A percentile compares a stretch with the other conserved stretches of the same genome.
Conservation (phyloP, 2,329 filamentous ascomycete species). For the Pestalotiopsis sp. region DNA sequence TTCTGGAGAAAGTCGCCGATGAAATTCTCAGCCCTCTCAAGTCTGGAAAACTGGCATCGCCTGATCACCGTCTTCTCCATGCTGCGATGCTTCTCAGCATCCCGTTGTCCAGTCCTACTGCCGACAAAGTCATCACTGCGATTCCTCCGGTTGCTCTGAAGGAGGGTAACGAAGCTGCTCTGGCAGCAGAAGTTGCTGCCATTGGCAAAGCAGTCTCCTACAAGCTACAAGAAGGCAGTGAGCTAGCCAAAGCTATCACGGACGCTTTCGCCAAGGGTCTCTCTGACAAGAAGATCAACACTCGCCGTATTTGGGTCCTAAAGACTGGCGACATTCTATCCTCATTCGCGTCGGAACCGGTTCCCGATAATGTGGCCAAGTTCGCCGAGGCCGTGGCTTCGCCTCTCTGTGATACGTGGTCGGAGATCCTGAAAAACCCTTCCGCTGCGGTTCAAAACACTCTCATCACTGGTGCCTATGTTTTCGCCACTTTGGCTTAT, state of each 20-base stretch:
- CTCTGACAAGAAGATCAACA: slow-evolving; percentile 78
- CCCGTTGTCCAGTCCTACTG: slow-evolving; percentile 61
- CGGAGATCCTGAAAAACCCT: slow-evolving; percentile 79
- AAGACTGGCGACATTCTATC: slow-evolving; percentile 71
- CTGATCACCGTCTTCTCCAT: slow-evolving; percentile 83
- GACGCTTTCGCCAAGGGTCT: slow-evolving; percentile 82
- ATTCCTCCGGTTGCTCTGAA: slow-evolving; percentile 74
- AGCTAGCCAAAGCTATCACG: slow-evolving; percentile 66
- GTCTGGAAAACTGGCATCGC: slow-evolving; percentile 77
- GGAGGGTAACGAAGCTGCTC: slow-evolving; percentile 84
- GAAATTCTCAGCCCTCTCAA: slow-evolving; percentile 83
- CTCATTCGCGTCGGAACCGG: slow-evolving; percentile 42
- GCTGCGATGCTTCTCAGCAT: slow-evolving; percentile 77
- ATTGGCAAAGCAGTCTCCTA: slow-evolving; percentile 67
- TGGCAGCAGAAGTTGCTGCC: slow-evolving; percentile 74
- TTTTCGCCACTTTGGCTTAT: slow-evolving; percentile 67
- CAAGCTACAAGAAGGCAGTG: slow-evolving; percentile 61
- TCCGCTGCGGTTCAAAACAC: slow-evolving; percentile 79
- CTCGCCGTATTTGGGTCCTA: slow-evolving; percentile 80
- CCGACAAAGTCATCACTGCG: slow-evolving; percentile 66
- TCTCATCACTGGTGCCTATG: slow-evolving; percentile 77
- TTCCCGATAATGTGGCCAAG: slow-evolving; percentile 48
- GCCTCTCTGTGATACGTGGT: slow-evolving; percentile 69
- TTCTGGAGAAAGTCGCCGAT: slow-evolving; percentile 70
- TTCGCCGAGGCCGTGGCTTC: slow-evolving; percentile 57